phyloP scores from a whole-genome alignment of 2,329 filamentous ascomycete genomes.

The Botryotinia convoluta region DNA sequence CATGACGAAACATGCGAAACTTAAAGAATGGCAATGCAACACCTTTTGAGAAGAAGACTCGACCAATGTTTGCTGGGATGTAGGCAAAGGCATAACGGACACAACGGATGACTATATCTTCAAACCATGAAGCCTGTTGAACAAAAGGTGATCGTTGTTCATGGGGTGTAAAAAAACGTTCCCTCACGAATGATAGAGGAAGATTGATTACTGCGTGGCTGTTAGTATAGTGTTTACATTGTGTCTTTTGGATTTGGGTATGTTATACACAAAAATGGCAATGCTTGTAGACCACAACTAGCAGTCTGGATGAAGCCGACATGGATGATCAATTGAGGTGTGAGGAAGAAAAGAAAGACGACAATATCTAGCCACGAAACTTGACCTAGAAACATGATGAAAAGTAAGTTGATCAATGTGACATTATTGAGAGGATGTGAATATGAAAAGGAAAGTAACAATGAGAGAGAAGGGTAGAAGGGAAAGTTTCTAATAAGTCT shows the following conservation, averaged over 20 bases:
- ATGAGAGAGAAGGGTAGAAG: background rate
- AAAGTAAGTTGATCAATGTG: background rate
- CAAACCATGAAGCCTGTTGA: slow-evolving; percentile 68
- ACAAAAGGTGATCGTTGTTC: slow-evolving; percentile 58
- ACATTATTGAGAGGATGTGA: background rate
- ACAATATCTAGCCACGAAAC: slow-evolving; percentile 75
- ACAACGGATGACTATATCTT: slow-evolving; percentile 73
- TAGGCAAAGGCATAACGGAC: slow-evolving; percentile 75
- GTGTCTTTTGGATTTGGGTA: background rate
- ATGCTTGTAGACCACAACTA: slow-evolving; percentile 55
- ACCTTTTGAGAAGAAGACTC: slow-evolving; percentile 73
- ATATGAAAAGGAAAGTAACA: background rate
- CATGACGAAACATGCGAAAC: slow-evolving; percentile 74
- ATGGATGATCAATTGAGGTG: slow-evolving; percentile 67
- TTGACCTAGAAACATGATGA: slow-evolving; percentile 66
- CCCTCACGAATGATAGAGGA: slow-evolving; percentile 56
- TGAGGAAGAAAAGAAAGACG: slow-evolving; percentile 67
- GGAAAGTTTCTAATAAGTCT: background rate
- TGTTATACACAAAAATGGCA: slow-evolving; percentile 67
- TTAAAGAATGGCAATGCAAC: slow-evolving; percentile 72
- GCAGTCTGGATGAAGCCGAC: slow-evolving; percentile 61
- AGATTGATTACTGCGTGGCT: slow-evolving; percentile 51
- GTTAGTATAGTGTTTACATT: slow-evolving; percentile 19
- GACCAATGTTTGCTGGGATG: slow-evolving; percentile 65
- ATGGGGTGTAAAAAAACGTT: slow-evolving; percentile 51